A percentile compares a stretch with the other conserved stretches of the same genome.
Evolutionary conservation across 129 eudicot genomes (phyloP).

Genomic region (Ambrosia artemisiifolia): DNA sequence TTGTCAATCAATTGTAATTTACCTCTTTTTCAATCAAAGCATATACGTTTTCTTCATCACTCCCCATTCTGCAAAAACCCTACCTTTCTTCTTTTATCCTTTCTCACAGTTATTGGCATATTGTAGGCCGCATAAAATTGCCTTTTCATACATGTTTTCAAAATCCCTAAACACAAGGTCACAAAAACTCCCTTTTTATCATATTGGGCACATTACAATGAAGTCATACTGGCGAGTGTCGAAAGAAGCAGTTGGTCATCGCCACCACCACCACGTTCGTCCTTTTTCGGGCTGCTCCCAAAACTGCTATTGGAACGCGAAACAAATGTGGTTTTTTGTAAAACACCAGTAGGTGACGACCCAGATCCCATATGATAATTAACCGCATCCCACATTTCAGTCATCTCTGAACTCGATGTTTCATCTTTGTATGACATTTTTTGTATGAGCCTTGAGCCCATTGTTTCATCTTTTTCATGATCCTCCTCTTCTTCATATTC

Average conservation of each 20-base stretch:
- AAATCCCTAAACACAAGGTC: slow-evolving; percentile 26
- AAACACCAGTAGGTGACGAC: slow-evolving; percentile 78
- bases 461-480: no score
- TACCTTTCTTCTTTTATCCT: no score
- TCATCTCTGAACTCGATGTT: slow-evolving; percentile 22
- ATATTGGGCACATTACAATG: slow-evolving; percentile 12
- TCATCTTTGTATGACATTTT: no score
- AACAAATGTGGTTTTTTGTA: slow-evolving; percentile 61
- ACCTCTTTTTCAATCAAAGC: no score
- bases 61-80: no score
- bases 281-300: slow-evolving; percentile 58
- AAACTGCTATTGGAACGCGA: slow-evolving; percentile 84
- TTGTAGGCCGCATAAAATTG: not conserved
- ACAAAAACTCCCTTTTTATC: slow-evolving; percentile 9
- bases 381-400: slow-evolving; percentile 49
- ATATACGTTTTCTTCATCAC: no score
- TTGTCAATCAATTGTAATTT: no score
- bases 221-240: slow-evolving; percentile 37
- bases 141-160: slow-evolving; percentile 8
- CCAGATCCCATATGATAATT: slow-evolving; percentile 59
- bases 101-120: no score
- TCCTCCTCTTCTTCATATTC: no score
- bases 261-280: slow-evolving; percentile 25
- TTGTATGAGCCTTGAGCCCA: no score
- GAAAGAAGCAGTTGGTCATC: slow-evolving; percentile 55